phyloP scores from a whole-genome alignment of 169 alveolate genomes.

The Cryptosporidium baileyi region DNA sequence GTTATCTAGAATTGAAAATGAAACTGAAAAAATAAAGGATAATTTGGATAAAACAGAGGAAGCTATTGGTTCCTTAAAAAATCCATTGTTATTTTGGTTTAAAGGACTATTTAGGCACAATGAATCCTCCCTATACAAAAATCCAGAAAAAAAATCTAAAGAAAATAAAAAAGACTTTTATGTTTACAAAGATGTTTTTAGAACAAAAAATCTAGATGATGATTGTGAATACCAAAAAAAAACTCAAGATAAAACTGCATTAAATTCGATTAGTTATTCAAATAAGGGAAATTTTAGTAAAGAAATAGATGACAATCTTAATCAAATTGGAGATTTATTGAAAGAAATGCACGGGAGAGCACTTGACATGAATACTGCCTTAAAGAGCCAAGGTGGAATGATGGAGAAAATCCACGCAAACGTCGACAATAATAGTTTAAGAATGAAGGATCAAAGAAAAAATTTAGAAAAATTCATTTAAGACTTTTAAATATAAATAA shows the following conservation, averaged over 20 bases:
- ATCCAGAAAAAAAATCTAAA: not conserved
- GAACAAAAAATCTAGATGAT: not conserved
- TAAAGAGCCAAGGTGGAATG: constrained; percentile 34
- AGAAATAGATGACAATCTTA: constrained; percentile 12
- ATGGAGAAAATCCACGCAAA: constrained; percentile 14
- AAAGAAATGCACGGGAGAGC: constrained; percentile 66
- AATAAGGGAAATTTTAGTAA: not conserved
- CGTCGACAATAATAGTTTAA: not conserved
- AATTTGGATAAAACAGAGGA: constrained; percentile 36
- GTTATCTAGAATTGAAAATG: constrained; percentile 15
- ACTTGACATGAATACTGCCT: constrained; percentile 1
- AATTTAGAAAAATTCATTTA: constrained; percentile 19
- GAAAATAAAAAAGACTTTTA: not conserved
- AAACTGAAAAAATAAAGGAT: constrained; percentile 50
- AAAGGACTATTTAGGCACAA: constrained; percentile 31
- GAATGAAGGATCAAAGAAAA: constrained; percentile 57
- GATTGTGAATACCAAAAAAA: not conserved
- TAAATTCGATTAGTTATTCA: too few species aligned
- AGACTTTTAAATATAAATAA: not conserved
- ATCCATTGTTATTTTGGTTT: constrained; percentile 60
- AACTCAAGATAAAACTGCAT: too few species aligned
- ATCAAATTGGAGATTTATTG: constrained; percentile 23
- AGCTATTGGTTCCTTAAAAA: constrained; percentile 31
- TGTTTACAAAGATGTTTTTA: not conserved
- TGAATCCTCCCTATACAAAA: not conserved